Evolutionary conservation across 768 basidiomycete genomes (phyloP).

Genomic region (Mycena vulgaris): DNA sequence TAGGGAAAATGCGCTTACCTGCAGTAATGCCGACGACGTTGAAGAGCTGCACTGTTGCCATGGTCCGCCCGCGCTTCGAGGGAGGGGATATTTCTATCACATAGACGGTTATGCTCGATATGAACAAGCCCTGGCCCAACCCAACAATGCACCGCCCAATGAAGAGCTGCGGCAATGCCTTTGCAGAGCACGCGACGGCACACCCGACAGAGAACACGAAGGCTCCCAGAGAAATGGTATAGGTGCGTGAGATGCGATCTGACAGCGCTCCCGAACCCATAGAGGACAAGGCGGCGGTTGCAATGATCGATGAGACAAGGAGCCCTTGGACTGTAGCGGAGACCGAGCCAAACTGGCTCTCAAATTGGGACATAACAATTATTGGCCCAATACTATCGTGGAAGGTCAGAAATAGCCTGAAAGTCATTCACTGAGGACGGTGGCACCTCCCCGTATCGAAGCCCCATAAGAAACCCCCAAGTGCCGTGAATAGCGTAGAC

Average conservation of each 20-base stretch:
- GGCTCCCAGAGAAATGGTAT: slow-evolving; percentile 61
- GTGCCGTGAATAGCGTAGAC: slow-evolving; percentile 47
- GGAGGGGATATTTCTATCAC: slow-evolving; percentile 60
- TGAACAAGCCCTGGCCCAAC: slow-evolving; percentile 61
- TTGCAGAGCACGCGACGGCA: slow-evolving; percentile 55
- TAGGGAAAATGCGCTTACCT: slow-evolving; percentile 38
- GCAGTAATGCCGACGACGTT: slow-evolving; percentile 59
- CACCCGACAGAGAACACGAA: slow-evolving; percentile 60
- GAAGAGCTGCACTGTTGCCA: slow-evolving; percentile 59
- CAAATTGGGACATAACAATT: slow-evolving; percentile 64
- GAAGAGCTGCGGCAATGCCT: slow-evolving; percentile 55
- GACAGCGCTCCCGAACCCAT: slow-evolving; percentile 59
- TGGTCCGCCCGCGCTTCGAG: slow-evolving; percentile 57
- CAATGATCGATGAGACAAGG: slow-evolving; percentile 59
- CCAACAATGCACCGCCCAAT: slow-evolving; percentile 63
- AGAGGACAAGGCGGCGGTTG: slow-evolving; percentile 59
- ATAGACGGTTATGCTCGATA: slow-evolving; percentile 48
- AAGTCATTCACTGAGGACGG: not conserved
- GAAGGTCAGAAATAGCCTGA: not conserved
- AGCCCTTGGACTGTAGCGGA: slow-evolving; percentile 58
- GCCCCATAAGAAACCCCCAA: slow-evolving; percentile 54
- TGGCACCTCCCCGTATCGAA: slow-evolving; percentile 51
- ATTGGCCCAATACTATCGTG: slow-evolving; percentile 53
- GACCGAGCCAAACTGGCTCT: slow-evolving; percentile 52
- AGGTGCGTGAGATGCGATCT: slow-evolving; percentile 62